Evolutionary conservation across 2,329 filamentous ascomycete genomes (phyloP), one percentile per base, ranked within the genome.

Genomic region (Pseudogymnoascus pannorum): DNA sequence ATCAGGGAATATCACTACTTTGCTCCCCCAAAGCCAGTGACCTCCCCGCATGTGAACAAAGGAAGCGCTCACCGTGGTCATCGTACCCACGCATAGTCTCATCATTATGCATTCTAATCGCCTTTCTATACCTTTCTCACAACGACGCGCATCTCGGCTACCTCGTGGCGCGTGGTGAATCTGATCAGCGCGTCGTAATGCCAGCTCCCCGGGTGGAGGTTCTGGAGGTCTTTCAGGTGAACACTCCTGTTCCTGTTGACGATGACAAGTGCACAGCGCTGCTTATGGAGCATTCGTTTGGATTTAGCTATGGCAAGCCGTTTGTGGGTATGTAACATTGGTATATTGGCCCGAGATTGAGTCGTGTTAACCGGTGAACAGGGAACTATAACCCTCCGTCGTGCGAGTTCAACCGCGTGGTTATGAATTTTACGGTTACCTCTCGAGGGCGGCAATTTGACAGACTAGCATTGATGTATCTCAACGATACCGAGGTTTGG

Each of bases 401-500:
- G 24, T 91, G 87, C 72, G 73, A 79, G 14, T 94, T 93, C 76
- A 88, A 91, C 69, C 81, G 85, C 33, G 87, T 92, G 14, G 81
- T 84, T 22, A 84, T 94, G 72, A 91, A 92, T 69, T 82, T 94
- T 66, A 92, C 88, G 0, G 86, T 89, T 12, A 83, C 83, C 0
- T 89, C 87, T 8, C 76, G 78, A 64, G 91, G 91, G 1, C 80
- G 83, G 2, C 91, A 95, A 68, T 92, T 83, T 72, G 91, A 95
- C 71, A 82, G 90, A 38, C 78, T 93, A 7, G 91, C 85, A 3
- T 73, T 87, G 31, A 86, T 94, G 80, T 94, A 87, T 68, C 78
- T 94, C 36, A 85, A 84, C 40, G 88, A 93, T 71, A 85, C 83
- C 8, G 90, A 95, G 71, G 80, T 95, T n/a, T 94, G 88, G 78